Evolutionary conservation across 192 early-diverging fungal genomes (phyloP), one percentile per base, ranked within the genome.

Genomic region (Umbelopsis ramanniana): DNA sequence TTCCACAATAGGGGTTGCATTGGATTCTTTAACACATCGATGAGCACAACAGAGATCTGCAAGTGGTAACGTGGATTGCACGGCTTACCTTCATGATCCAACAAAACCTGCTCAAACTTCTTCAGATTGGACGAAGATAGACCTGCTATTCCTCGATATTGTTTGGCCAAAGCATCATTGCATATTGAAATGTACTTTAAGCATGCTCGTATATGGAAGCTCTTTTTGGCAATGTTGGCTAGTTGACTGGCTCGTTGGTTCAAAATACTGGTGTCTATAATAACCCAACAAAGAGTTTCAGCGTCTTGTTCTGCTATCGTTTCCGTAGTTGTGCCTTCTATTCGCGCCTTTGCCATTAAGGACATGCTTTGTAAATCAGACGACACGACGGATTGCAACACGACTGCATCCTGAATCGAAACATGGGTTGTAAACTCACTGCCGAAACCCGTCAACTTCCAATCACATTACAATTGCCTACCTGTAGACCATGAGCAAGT

Each of bases 141-240:
- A 6, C 26, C 46, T 6, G 63, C 53, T 50, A 63, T 45, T 23
- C 38, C 57, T 22, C 21, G 22, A 45, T 70, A 68, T n/a, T 75
- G 68, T 22, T 46, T 66, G 40, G 50, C 43, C 68, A 70, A 24
- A 9, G 57, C 57, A 21, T 40, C 46, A 17, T 47, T 52, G 52
- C 53, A 69, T n/a, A 69, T 23, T 14, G 67, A 24, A 21, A 75
- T 70, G 37, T 75, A 75, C 22, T 38, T 35, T 8, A 75, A n/a
- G 15, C 69, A 70, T 26, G 29, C 69, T 46, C 54, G 26, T n/a
- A 75, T 66, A 8, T 75, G 66, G 40, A 46, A 33, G 15, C 67
- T 37, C 19, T 55, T 70, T 29, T 45, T 10, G 3, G 71, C 71
- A 33, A 72, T 50, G 45, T 72, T 60, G 14, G 55, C 57, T 14